Percentiles rank a stretch among this genome's conserved stretches.
Conservation (phyloP, 495 filamentous ascomycete genomes). For the Apodospora peruviana region DNA sequence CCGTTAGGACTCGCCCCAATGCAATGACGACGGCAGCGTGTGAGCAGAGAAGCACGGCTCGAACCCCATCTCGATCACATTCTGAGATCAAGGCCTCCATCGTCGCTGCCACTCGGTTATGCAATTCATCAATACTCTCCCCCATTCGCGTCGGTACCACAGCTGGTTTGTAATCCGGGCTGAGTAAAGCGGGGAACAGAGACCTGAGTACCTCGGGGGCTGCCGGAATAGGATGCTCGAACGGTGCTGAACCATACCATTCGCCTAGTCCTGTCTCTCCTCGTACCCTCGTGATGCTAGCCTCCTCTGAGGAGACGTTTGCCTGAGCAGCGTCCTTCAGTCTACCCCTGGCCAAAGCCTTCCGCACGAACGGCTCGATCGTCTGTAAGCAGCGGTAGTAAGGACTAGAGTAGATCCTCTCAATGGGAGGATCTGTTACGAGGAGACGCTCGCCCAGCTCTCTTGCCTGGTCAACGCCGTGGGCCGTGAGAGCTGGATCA, state of each 20-base stretch:
- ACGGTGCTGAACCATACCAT: constrained; percentile 80
- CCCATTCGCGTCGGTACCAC: constrained; percentile 64
- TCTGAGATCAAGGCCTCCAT: constrained; percentile 64
- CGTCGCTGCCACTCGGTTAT: constrained; percentile 69
- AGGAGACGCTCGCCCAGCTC: constrained; percentile 65
- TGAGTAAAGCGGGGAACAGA: constrained; percentile 59
- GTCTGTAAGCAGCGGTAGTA: constrained; percentile 95
- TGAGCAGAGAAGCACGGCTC: constrained; percentile 73
- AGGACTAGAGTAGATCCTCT: constrained; percentile 75
- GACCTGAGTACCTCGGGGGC: constrained; percentile 47
- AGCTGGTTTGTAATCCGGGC: constrained; percentile 48
- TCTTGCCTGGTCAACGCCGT: constrained; percentile 78
- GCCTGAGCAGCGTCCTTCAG: constrained; percentile 1
- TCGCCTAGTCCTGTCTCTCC: constrained; percentile 78
- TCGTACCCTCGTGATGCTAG: too few relatives aligned
- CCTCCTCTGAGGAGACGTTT: too few relatives aligned
- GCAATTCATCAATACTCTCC: constrained; percentile 71
- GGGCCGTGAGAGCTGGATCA: constrained; percentile 79
- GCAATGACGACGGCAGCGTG: constrained; percentile 88
- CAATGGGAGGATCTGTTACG: constrained; percentile 57
- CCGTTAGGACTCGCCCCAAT: constrained; percentile 74
- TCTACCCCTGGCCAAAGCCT: constrained; percentile 32
- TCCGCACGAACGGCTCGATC: constrained; percentile 61
- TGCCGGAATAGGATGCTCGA: constrained; percentile 79
- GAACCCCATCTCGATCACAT: constrained; percentile 58